Evolutionary conservation across 1,284 basidiomycete genomes (phyloP), one percentile per base, ranked within the genome.

Genomic region (Hortiboletus rubellus): DNA sequence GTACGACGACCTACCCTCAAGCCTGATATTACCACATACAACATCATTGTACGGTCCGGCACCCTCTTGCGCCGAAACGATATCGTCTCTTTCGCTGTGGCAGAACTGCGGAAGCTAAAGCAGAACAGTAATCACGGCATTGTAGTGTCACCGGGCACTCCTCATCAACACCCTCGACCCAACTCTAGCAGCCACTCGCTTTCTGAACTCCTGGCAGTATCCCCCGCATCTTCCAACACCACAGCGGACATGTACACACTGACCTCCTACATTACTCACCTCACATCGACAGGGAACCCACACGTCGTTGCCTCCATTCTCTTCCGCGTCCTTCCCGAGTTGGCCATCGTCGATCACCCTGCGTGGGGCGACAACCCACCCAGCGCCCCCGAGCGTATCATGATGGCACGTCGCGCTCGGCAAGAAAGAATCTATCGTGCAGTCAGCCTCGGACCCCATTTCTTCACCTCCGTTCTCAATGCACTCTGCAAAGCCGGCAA

Each of bases 401-500:
- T 37, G 17, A 63, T 65, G 57, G 66, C 58, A 45, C 65, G 47
- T 43, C 53, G 54, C 24, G 66, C 66, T 12, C 69, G 72, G 17
- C 63, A 73, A 36, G 65, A 66, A 15, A 73, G 70, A 36, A 63
- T 85, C 43, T 43, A 60, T 14, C 79, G 78, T 7, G 80, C 80
- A 1, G 76, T 81, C 10, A 53, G 50, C 5, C 78, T 82, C 38
- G 89, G 88, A 0, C 86, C 89, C 0, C 67, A 78, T 52, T 76
- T 87, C 58, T 83, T 89, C 61, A 76, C 81, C 0, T 69, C 76
- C 2, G 66, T 90, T 6, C 70, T 92, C 37, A 83, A 84, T 55
- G 86, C 83, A 1, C 72, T 91, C 38, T 68, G 72, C 49, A 88
- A 89, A 63, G 73, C 79, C 0, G 82, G 85, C 1, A 74, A 75